phyloP scores from a whole-genome alignment of 2,329 filamentous ascomycete genomes.

The Neofusicoccum kwambonambiense region DNA sequence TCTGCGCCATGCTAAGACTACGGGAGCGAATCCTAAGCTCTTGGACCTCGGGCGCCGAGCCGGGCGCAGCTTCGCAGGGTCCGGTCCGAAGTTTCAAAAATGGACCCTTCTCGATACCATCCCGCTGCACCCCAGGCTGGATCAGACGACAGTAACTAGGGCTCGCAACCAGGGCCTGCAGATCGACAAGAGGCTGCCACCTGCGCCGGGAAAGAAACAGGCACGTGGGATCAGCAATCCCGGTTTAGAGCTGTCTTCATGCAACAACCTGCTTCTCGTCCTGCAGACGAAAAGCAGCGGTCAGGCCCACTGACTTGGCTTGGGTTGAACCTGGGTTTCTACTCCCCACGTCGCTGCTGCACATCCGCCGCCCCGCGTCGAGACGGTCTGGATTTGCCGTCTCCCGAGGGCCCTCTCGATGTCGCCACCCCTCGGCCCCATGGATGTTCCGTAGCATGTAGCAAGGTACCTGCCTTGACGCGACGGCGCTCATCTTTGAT shows the following conservation, averaged over 20 bases:
- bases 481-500: not conserved
- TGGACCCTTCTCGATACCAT: not conserved
- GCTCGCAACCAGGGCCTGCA: not conserved
- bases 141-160: not conserved
- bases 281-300: not conserved
- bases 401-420: not conserved
- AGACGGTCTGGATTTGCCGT: not conserved
- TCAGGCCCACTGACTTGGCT: not conserved
- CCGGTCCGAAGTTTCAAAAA: not conserved
- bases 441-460: not conserved
- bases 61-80: not conserved
- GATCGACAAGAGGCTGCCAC: not conserved
- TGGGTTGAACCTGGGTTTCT: not conserved
- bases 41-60: not conserved
- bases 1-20: not conserved
- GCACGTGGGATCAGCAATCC: not conserved
- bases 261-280: not conserved
- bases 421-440: not conserved
- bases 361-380: not conserved
- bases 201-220: slow-evolving; percentile 1
- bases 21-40: not conserved
- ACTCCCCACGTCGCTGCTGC: not conserved
- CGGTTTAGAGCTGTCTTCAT: not conserved
- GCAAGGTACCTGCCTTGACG: not conserved
- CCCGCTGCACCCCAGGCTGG: not conserved